These are phyloP conservation scores for Inonotus hispidus DNA, from an alignment of 1,284 basidiomycete species.

Conservation along the genomic window DNA sequence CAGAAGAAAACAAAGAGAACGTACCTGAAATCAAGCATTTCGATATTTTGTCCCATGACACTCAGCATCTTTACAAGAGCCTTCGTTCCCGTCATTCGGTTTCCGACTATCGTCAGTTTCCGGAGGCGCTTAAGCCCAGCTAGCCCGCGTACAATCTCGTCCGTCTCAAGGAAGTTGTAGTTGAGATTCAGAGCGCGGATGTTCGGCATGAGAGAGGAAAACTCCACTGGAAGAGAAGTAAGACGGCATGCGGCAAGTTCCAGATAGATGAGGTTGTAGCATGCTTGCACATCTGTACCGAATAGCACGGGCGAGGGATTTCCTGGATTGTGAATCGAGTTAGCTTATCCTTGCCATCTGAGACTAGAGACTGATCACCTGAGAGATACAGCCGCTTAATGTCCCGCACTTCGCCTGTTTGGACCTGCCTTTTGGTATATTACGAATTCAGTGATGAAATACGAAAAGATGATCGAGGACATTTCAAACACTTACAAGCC, in stretches of 20 bases:
- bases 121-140: constrained; percentile 70
- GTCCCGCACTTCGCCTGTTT: constrained; percentile 76
- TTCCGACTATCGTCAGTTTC: constrained; percentile 84
- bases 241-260: constrained; percentile 91
- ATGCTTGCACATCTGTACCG: constrained; percentile 35
- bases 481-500: constrained; percentile 35
- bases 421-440: constrained; percentile 39
- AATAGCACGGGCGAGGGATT: constrained; percentile 31
- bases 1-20: constrained; percentile 27
- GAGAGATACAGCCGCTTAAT: constrained; percentile 92
- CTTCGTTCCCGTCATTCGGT: constrained; percentile 67
- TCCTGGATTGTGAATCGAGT: constrained; percentile 30
- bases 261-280: constrained; percentile 89
- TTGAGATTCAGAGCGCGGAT: constrained; percentile 91
- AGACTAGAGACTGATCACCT: constrained; percentile 42
- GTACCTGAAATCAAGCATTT: constrained; percentile 88
- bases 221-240: constrained; percentile 61
- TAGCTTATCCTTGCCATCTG: neutral
- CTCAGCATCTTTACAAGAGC: constrained; percentile 65
- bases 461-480: neutral
- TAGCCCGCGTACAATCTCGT: constrained; percentile 56
- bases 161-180: constrained; percentile 77
- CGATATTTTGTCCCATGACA: constrained; percentile 64
- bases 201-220: constrained; percentile 74
- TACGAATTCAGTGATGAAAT: neutral